Evolutionary conservation across 2,329 filamentous ascomycete species (phyloP).

Genomic region (Clonostachys rhizophaga): DNA sequence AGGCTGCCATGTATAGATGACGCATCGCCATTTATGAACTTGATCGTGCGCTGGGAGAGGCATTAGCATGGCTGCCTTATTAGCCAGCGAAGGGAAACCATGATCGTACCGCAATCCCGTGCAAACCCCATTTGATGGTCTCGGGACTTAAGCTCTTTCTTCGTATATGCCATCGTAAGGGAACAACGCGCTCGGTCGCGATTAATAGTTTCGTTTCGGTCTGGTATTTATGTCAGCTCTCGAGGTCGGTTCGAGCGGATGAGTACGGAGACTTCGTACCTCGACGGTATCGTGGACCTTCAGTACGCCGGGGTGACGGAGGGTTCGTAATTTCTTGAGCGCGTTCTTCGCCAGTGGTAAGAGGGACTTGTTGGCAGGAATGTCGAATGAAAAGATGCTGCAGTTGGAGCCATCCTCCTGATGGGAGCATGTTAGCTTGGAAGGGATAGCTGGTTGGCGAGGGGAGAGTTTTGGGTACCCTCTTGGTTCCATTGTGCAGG

Average conservation of each 20-base stretch:
- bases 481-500: constrained; percentile 89
- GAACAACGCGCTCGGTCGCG: constrained; percentile 84
- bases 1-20: constrained; percentile 86
- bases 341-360: constrained; percentile 90
- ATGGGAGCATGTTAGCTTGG: neutral
- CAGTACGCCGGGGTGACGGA: constrained; percentile 91
- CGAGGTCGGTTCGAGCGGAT: neutral
- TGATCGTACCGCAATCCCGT: constrained; percentile 68
- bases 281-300: constrained; percentile 93
- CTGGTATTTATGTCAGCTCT: constrained; percentile 32
- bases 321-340: constrained; percentile 84
- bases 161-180: constrained; percentile 85
- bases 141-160: constrained; percentile 84
- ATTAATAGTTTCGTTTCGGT: constrained; percentile 96
- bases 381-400: constrained; percentile 96
- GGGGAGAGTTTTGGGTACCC: constrained; percentile 45
- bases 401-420: constrained; percentile 93
- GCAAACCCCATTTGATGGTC: constrained; percentile 94
- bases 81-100: neutral
- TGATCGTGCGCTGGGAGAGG: constrained; percentile 69
- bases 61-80: no score
- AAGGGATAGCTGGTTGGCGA: neutral
- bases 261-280: constrained; percentile 35
- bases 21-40: constrained; percentile 94
- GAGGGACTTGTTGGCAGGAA: constrained; percentile 72